phyloP scores from a whole-genome alignment of 371 early-diverging fungal genomes.

The Chytridium lagenaria region DNA sequence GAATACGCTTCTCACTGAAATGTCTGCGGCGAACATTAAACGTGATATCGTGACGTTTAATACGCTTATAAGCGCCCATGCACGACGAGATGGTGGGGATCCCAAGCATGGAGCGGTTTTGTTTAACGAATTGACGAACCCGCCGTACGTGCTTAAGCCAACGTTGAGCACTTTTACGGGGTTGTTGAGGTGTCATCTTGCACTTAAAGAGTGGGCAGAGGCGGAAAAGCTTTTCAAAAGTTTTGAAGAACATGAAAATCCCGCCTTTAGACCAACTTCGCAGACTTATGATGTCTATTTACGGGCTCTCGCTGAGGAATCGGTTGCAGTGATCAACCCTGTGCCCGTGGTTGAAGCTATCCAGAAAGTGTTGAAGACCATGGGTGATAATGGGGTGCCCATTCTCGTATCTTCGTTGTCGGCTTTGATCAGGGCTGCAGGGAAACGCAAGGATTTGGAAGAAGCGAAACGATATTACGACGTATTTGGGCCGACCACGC shows the following conservation, averaged over 20 bases:
- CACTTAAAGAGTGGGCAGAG: conserved; percentile 24
- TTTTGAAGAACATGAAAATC: neutral
- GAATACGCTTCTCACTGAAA: conserved; percentile 44
- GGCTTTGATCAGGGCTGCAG: conserved; percentile 21
- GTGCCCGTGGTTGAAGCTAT: neutral
- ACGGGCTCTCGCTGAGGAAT: neutral
- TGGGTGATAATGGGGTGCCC: neutral
- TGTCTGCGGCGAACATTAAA: conserved; percentile 38
- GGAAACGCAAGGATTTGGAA: conserved; percentile 8
- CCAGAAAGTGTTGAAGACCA: neutral
- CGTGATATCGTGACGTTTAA: conserved; percentile 61
- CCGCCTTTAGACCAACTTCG: neutral
- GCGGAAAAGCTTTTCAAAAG: conserved; percentile 5
- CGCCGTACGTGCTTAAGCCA: conserved; percentile 25
- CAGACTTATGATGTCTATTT: neutral
- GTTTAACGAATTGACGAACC: conserved; percentile 23
- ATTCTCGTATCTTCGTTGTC: neutral
- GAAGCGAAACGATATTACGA: conserved; percentile 2
- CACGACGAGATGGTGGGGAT: conserved; percentile 27
- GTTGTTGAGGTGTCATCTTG: neutral
- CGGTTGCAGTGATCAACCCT: neutral
- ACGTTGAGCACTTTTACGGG: conserved; percentile 8
- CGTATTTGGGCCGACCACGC: neutral
- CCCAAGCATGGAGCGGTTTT: conserved; percentile 15
- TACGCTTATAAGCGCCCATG: conserved; percentile 54